Evolutionary conservation across 208 protist genomes (phyloP).

Genomic region (Trypanosoma scelopori): DNA sequence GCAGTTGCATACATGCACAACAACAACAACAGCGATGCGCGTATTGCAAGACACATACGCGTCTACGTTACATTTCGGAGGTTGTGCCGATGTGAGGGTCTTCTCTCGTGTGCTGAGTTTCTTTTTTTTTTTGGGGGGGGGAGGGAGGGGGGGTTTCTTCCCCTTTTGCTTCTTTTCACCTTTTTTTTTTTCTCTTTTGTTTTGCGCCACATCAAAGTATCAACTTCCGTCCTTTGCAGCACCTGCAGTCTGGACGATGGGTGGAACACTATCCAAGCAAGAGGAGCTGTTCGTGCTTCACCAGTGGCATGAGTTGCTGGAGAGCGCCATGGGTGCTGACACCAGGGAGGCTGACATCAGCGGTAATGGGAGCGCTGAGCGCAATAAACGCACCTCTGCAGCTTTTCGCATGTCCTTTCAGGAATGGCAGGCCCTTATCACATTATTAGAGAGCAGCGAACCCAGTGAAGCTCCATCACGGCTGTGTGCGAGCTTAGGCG

Average conservation of each 20-base stretch:
- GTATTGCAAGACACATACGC: no score
- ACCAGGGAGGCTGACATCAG: slow-evolving; percentile 7
- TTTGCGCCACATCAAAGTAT: slow-evolving; percentile 9
- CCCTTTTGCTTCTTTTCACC: no score
- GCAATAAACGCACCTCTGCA: slow-evolving; percentile 5
- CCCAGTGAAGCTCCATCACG: slow-evolving; percentile 38
- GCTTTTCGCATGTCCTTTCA: slow-evolving; percentile 60
- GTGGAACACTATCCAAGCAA: slow-evolving; percentile 54
- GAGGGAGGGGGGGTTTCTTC: no score
- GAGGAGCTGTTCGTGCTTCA: slow-evolving; percentile 68
- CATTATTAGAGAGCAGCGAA: slow-evolving; percentile 34
- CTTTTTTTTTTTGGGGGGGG: no score
- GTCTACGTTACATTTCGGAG: no score
- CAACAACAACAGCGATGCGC: no score
- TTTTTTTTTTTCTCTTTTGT: slow-evolving; percentile 12
- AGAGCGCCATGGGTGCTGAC: slow-evolving; percentile 48
- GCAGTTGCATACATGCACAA: no score
- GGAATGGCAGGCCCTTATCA: slow-evolving; percentile 74
- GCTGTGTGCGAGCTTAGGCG: slow-evolving; percentile 32
- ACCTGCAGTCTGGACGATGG: slow-evolving; percentile 38
- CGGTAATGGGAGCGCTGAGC: not conserved
- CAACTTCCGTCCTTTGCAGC: slow-evolving; percentile 1
- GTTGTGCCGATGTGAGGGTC: no score
- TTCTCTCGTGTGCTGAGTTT: no score
- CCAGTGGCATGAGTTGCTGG: slow-evolving; percentile 57